Conservation (phyloP, 768 basidiomycete genomes). For the Hericium alpestre region DNA sequence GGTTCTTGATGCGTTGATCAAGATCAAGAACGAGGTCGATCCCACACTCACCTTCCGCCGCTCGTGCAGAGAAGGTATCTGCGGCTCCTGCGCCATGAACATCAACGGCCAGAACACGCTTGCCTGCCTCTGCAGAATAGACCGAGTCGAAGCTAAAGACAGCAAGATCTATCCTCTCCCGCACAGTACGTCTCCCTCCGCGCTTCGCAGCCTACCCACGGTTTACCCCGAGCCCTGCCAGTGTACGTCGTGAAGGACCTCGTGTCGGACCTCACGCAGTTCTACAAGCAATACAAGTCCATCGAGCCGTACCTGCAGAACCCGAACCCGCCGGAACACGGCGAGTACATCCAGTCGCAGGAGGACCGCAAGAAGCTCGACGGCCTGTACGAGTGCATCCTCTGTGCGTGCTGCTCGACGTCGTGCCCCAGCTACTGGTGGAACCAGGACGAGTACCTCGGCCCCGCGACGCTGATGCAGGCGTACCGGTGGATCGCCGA, state of each 20-base stretch:
- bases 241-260: conserved; percentile 99
- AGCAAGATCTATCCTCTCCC: conserved; percentile 94
- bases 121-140: conserved; percentile 93
- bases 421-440: conserved; percentile 99
- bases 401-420: conserved; percentile 95
- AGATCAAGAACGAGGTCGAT: conserved; percentile 98
- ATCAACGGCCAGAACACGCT: conserved; percentile 97
- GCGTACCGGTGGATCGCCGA: conserved; percentile 98
- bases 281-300: conserved; percentile 99
- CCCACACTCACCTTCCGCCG: conserved; percentile 94
- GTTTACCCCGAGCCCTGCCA: conserved; percentile 19
- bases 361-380: conserved; percentile 93
- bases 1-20: conserved; percentile 89
- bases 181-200: conserved; percentile 59
- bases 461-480: conserved; percentile 93
- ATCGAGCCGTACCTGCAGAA: conserved; percentile 96
- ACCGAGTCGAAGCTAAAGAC: conserved; percentile 59
- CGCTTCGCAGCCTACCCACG: not conserved
- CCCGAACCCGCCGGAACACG: conserved; percentile 75
- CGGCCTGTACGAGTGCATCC: conserved; percentile 92
- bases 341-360: conserved; percentile 81
- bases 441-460: conserved; percentile 98
- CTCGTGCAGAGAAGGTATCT: conserved; percentile 91
- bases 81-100: conserved; percentile 98
- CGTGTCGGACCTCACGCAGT: conserved; percentile 81